Evolutionary conservation across 2,329 filamentous ascomycete species (phyloP).

Genomic region (Elsinoe arachidis): DNA sequence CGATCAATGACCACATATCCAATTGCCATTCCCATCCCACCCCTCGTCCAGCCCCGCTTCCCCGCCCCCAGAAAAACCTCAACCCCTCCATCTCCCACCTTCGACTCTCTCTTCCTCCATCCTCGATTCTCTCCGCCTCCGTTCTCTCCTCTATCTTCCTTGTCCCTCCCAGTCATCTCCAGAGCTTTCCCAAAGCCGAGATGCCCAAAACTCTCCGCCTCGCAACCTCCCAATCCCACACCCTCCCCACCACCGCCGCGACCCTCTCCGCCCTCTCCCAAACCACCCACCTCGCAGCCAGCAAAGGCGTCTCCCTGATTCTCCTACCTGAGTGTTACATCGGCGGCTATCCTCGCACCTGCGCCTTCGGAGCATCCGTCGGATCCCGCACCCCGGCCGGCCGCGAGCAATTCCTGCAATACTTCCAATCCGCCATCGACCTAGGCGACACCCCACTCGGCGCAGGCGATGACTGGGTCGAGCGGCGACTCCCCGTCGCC

Average conservation of each 20-base stretch:
- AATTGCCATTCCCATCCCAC: not conserved
- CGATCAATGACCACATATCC: not conserved
- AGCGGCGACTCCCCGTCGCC: constrained; percentile 47
- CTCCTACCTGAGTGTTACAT: constrained; percentile 89
- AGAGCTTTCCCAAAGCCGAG: not conserved
- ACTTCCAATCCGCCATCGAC: constrained; percentile 72
- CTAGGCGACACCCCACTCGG: constrained; percentile 69
- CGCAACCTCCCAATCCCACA: constrained; percentile 42
- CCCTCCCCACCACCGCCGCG: constrained; percentile 38
- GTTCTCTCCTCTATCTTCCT: not conserved
- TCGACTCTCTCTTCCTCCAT: not conserved
- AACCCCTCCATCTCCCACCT: not conserved
- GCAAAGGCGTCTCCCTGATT: constrained; percentile 55
- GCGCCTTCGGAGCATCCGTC: constrained; percentile 65
- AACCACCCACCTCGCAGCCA: constrained; percentile 57
- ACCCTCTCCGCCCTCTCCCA: constrained; percentile 60
- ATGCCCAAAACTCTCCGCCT: constrained; percentile 39
- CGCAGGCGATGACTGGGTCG: constrained; percentile 64
- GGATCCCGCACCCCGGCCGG: constrained; percentile 61
- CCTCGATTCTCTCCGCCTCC: not conserved
- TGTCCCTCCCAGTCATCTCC: not conserved
- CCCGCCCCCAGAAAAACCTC: not conserved
- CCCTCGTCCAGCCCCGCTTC: not conserved
- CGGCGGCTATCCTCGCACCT: constrained; percentile 84
- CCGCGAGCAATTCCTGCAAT: constrained; percentile 71